Conservation (phyloP, 345 rosid species). For the Boechera retrofracta region DNA sequence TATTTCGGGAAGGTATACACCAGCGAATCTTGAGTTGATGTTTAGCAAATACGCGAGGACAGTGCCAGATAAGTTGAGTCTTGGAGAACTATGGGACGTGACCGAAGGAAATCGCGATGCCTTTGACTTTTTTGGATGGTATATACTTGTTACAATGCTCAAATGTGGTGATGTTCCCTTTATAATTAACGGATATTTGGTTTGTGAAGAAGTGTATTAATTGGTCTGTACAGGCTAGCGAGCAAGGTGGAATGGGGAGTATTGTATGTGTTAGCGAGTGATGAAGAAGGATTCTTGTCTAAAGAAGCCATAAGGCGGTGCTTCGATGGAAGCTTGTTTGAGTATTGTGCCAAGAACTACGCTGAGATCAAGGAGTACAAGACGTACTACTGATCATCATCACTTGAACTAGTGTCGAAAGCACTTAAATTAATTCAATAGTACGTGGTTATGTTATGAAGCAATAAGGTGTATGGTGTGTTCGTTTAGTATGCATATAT, state of each 20-base stretch:
- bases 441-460: not conserved
- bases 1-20: constrained; percentile 54
- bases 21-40: constrained; percentile 63
- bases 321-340: constrained; percentile 82
- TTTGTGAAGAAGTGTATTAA: not conserved
- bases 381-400: constrained; percentile 26
- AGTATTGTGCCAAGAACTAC: constrained; percentile 60
- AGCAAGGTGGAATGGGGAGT: constrained; percentile 66
- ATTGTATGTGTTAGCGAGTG: constrained; percentile 69
- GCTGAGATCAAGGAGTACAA: constrained; percentile 27
- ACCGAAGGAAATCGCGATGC: constrained; percentile 69
- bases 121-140: constrained; percentile 75
- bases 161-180: not conserved
- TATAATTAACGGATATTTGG: not conserved
- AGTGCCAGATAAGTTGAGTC: constrained; percentile 61
- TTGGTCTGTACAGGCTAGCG: constrained; percentile 51
- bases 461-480: not conserved
- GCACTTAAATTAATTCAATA: not conserved
- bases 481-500: not conserved
- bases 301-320: constrained; percentile 83
- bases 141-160: constrained; percentile 2
- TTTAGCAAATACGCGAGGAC: constrained; percentile 81
- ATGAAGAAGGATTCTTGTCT: constrained; percentile 67
- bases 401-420: not conserved
- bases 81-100: constrained; percentile 78